Evolutionary conservation across 2,329 filamentous ascomycete genomes (phyloP), one percentile per base, ranked within the genome.

Genomic region (Neophaeococcomyces aloes): DNA sequence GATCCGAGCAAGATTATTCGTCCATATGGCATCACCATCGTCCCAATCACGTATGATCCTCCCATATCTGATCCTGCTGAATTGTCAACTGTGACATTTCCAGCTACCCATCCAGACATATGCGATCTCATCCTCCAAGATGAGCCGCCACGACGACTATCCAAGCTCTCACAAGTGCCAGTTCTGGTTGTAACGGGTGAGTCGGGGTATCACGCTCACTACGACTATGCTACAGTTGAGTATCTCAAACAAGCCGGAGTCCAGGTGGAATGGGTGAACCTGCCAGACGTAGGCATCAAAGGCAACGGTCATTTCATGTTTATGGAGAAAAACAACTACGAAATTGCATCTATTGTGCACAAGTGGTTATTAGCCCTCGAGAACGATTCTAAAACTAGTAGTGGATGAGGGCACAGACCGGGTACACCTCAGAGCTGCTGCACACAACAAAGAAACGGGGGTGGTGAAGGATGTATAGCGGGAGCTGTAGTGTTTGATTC

Each of bases 241-340:
- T 79, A 71, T 53, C 54, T 79, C 53, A 52, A 57, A 41, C 75
- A 79, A 53, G 72, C 68, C 2, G 74, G 75, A 0, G 64, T 70
- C 1, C 13, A 45, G 15, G 62, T 66, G 1, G 61, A 70, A 2
- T 67, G 66, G 59, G 49, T 74, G 29, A 58, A 64, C 38, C 59
- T 78, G 34, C 65, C 60, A 0, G 56, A 69, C 1, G 44, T 60
- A 1, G 64, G 64, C 0, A 66, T 77, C 1, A 54, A 59, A 17
- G 75, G 75, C 0, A 78, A 79, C 46, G 74, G 71, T 0, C 74
- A 76, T 46, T 36, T 50, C 19, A 36, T 50, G 30, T 44, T 44
- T 15, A 36, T 48, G 15, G 48, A 50, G 46, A 48, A 46, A 36
- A 50, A 50, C 36, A 50, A 43, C 29, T n/a, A 34, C 10, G 46